Evolutionary conservation across 805 yeast genomes (phyloP).

Genomic region (Candida ascalaphidarum): DNA sequence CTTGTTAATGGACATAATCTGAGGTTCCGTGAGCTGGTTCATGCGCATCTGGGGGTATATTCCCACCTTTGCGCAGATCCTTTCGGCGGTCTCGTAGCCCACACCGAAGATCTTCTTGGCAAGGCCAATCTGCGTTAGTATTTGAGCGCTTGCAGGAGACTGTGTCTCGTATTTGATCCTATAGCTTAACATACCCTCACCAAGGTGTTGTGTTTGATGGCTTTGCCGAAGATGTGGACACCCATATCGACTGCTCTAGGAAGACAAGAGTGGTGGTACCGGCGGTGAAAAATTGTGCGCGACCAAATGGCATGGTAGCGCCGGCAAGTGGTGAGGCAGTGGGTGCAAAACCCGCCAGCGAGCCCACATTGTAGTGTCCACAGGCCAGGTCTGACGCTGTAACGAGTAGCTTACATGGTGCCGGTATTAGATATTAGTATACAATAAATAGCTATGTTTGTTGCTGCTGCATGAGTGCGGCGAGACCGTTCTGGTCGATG

Average conservation of each 20-base stretch:
- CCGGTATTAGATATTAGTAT: background rate
- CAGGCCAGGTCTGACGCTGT: too few species aligned
- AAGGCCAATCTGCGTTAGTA: conserved; percentile 45
- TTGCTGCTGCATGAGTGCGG: too few species aligned
- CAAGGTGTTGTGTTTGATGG: conserved; percentile 33
- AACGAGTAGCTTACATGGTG: too few species aligned
- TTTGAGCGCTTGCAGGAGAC: too few species aligned
- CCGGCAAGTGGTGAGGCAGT: too few species aligned
- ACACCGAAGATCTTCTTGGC: conserved; percentile 81
- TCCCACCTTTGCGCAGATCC: conserved; percentile 80
- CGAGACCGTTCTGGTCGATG: conserved; percentile 14
- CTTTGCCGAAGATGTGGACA: conserved; percentile 36
- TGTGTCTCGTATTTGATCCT: background rate
- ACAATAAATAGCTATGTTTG: background rate
- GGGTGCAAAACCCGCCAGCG: too few species aligned
- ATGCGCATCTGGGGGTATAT: conserved; percentile 90
- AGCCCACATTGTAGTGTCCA: too few species aligned
- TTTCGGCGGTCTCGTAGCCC: conserved; percentile 65
- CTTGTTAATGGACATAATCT: conserved; percentile 76
- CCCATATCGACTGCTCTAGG: conserved; percentile 18
- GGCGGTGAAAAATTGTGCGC: conserved; percentile 1
- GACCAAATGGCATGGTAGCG: too few species aligned
- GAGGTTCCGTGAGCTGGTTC: conserved; percentile 87
- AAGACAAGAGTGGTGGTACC: too few species aligned
- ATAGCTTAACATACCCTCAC: conserved; percentile 19